Conservation (phyloP, 768 basidiomycete species). For the Trametopsis cervina region DNA sequence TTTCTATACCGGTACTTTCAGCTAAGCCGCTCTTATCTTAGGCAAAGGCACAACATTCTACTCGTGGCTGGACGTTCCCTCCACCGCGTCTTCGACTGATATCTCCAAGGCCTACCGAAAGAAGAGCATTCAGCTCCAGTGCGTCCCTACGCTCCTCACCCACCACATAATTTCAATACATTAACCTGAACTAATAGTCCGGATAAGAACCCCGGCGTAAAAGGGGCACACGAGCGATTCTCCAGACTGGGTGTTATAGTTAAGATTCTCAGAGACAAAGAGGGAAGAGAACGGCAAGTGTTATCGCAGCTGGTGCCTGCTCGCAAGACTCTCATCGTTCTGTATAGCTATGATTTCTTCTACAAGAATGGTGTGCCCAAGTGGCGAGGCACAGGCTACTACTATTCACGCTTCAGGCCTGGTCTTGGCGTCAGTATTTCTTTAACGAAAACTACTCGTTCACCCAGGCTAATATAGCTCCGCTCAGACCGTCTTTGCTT, state of each 20-base stretch:
- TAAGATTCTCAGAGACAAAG: constrained; percentile 70
- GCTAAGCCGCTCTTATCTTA: constrained; percentile 18
- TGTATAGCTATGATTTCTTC: constrained; percentile 79
- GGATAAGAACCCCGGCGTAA: constrained; percentile 89
- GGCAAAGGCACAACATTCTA: constrained; percentile 94
- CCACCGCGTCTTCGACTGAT: constrained; percentile 65
- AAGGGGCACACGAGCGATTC: constrained; percentile 81
- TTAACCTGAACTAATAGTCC: too few species aligned
- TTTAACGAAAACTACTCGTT: not conserved
- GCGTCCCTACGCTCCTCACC: constrained; percentile 25
- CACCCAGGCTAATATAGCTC: not conserved
- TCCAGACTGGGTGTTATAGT: constrained; percentile 85
- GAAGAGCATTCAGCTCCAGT: constrained; percentile 89
- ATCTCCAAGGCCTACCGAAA: constrained; percentile 89
- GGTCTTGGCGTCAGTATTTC: constrained; percentile 59
- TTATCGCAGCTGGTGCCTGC: too few species aligned
- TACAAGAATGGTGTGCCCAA: constrained; percentile 96
- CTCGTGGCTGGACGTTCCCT: constrained; percentile 80
- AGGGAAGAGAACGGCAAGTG: constrained; percentile 69
- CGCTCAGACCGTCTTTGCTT: constrained; percentile 61
- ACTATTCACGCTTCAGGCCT: constrained; percentile 94
- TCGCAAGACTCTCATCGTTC: not conserved
- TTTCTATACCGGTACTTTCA: not conserved
- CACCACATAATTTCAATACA: constrained; percentile 3
- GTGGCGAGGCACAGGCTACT: constrained; percentile 96